Evolutionary conservation across 768 basidiomycete species (phyloP).

Genomic region (Boletus rex-veris): DNA sequence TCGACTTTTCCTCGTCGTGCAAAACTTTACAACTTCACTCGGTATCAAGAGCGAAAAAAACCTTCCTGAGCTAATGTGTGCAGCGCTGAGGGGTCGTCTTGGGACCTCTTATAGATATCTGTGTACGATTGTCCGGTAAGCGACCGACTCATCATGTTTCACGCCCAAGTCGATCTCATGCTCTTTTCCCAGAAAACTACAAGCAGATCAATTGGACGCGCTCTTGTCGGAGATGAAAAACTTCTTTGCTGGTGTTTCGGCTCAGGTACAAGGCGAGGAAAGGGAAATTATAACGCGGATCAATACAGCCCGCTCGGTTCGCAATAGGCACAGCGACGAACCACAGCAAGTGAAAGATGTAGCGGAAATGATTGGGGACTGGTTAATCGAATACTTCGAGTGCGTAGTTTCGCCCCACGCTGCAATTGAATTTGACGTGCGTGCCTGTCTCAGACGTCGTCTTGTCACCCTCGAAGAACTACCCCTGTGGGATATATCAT

Average conservation of each 20-base stretch:
- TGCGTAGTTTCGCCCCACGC: conserved; percentile 25
- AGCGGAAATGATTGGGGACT: conserved; percentile 38
- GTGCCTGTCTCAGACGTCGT: conserved; percentile 34
- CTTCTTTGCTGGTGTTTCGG: conserved; percentile 37
- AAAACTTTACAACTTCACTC: conserved; percentile 40
- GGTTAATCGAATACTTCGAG: conserved; percentile 52
- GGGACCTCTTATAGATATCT: conserved; percentile 43
- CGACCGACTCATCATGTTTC: neutral
- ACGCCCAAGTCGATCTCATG: conserved; percentile 13
- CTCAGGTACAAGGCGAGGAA: conserved; percentile 34
- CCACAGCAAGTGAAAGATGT: conserved; percentile 15
- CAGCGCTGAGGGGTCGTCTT: conserved; percentile 43
- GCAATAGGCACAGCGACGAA: conserved; percentile 18
- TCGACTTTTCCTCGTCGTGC: conserved; percentile 41
- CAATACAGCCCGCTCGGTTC: conserved; percentile 16
- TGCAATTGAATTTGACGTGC: neutral
- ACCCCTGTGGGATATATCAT: conserved; percentile 70
- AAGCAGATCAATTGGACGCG: conserved; percentile 27
- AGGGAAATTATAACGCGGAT: conserved; percentile 29
- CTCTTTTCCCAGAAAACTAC: conserved; percentile 39
- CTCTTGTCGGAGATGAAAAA: conserved; percentile 41
- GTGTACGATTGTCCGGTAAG: conserved; percentile 48
- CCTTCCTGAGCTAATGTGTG: conserved; percentile 42
- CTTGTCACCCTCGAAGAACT: conserved; percentile 47
- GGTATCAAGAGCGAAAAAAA: conserved; percentile 40